A percentile compares a stretch with the other conserved stretches of the same genome.
Evolutionary conservation across 768 basidiomycete genomes (phyloP).

Genomic region (Trametes coccinea): DNA sequence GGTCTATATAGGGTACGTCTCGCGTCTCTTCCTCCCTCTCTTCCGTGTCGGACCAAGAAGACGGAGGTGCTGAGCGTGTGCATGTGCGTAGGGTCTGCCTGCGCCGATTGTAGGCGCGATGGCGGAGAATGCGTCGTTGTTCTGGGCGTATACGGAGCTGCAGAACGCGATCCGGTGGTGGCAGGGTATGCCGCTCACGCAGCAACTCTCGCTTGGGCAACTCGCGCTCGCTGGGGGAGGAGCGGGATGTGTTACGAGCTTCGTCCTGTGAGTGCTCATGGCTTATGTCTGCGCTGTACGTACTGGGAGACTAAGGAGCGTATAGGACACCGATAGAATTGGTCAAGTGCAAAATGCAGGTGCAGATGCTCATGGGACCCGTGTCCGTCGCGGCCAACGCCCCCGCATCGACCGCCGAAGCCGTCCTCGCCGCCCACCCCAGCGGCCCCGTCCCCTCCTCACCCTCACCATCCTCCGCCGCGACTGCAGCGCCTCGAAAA

Average conservation of each 20-base stretch:
- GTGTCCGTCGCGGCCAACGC: slow-evolving; percentile 19
- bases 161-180: slow-evolving; percentile 58
- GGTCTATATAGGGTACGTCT: slow-evolving; percentile 82
- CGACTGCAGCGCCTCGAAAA: slow-evolving; percentile 24
- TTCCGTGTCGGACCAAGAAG: background rate
- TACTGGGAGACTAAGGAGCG: background rate
- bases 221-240: slow-evolving; percentile 79
- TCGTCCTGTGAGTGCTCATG: slow-evolving; percentile 66
- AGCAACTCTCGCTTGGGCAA: slow-evolving; percentile 61
- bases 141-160: slow-evolving; percentile 80
- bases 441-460: slow-evolving; percentile 13
- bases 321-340: slow-evolving; percentile 89
- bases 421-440: slow-evolving; percentile 19
- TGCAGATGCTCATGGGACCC: slow-evolving; percentile 71
- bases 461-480: slow-evolving; percentile 18
- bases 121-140: slow-evolving; percentile 87
- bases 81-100: slow-evolving; percentile 64
- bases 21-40: background rate
- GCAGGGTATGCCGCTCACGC: slow-evolving; percentile 36
- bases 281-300: background rate
- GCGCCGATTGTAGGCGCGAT: slow-evolving; percentile 91
- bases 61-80: background rate
- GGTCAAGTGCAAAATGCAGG: slow-evolving; percentile 98
- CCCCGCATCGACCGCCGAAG: slow-evolving; percentile 22
- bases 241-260: slow-evolving; percentile 86